These are phyloP conservation scores for Diplosphaera chodatii DNA, from an alignment of 139 green algal species.

Conservation along the genomic window DNA sequence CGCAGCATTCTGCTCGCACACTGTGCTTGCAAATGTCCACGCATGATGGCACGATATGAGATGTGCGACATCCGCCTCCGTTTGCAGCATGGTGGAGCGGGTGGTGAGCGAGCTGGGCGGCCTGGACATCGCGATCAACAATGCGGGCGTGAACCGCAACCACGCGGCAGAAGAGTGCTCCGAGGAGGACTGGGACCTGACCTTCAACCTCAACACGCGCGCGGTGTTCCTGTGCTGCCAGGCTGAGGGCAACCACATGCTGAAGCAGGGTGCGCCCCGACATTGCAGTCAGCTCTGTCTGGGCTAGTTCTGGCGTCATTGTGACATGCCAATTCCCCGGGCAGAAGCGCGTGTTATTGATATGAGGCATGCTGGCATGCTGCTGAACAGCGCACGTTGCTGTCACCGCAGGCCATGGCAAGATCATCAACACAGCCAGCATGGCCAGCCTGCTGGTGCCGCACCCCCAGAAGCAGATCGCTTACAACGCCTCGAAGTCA, in stretches of 20 bases:
- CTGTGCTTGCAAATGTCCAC: background rate
- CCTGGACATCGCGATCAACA: conserved; percentile 46
- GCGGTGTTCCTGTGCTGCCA: conserved; percentile 44
- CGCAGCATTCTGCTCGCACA: background rate
- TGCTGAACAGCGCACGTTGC: too few relatives aligned
- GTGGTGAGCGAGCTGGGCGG: conserved; percentile 21
- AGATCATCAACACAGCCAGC: conserved; percentile 49
- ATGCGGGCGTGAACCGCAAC: conserved; percentile 46
- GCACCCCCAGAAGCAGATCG: conserved; percentile 46
- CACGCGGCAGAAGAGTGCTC: conserved; percentile 32
- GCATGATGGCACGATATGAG: too few relatives aligned
- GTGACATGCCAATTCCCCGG: too few relatives aligned
- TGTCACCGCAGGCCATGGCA: conserved; percentile 11
- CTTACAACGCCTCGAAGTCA: conserved; percentile 46
- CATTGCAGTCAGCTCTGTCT: too few relatives aligned
- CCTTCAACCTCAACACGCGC: conserved; percentile 46
- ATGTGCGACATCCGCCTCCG: too few relatives aligned
- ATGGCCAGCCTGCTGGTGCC: conserved; percentile 45
- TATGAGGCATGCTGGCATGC: too few relatives aligned
- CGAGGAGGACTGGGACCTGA: conserved; percentile 36
- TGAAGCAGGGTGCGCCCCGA: conserved; percentile 5
- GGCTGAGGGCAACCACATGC: conserved; percentile 39
- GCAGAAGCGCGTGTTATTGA: too few relatives aligned
- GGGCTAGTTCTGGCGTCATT: too few relatives aligned
- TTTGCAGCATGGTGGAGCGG: conserved; percentile 33